Percentiles rank a stretch among this genome's conserved stretches.
Conservation (phyloP, 83 land plant species). For the Isoetes engelmannii region DNA sequence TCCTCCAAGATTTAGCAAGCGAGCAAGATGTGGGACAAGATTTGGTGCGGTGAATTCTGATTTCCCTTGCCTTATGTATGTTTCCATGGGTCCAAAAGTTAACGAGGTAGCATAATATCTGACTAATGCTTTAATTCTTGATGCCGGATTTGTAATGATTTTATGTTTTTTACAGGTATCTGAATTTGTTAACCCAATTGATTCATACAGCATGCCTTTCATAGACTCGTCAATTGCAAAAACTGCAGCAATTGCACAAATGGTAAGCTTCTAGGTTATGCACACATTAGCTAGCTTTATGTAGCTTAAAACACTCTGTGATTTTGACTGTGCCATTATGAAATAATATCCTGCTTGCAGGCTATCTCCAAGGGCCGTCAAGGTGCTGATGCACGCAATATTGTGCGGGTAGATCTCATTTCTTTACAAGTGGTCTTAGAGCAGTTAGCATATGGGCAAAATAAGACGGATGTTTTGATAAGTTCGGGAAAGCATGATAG, state of each 20-base stretch:
- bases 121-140: neutral
- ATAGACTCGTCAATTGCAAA: neutral
- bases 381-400: too few species aligned
- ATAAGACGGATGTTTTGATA: too few species aligned
- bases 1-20: slow-evolving; percentile 70
- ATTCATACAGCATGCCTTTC: neutral
- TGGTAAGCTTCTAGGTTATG: neutral
- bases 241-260: neutral
- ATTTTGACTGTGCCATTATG: too few species aligned
- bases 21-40: slow-evolving; percentile 72
- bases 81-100: neutral
- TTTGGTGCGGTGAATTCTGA: slow-evolving; percentile 35
- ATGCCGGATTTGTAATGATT: neutral
- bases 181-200: neutral
- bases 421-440: too few species aligned
- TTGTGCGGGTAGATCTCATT: too few species aligned
- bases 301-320: too few species aligned
- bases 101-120: neutral
- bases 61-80: neutral
- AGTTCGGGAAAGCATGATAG: too few species aligned
- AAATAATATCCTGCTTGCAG: too few species aligned
- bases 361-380: too few species aligned
- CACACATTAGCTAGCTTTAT: too few species aligned
- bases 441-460: too few species aligned
- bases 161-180: neutral